Evolutionary conservation across 257 asterid genomes (phyloP).

Genomic region (Avicennia marina): DNA sequence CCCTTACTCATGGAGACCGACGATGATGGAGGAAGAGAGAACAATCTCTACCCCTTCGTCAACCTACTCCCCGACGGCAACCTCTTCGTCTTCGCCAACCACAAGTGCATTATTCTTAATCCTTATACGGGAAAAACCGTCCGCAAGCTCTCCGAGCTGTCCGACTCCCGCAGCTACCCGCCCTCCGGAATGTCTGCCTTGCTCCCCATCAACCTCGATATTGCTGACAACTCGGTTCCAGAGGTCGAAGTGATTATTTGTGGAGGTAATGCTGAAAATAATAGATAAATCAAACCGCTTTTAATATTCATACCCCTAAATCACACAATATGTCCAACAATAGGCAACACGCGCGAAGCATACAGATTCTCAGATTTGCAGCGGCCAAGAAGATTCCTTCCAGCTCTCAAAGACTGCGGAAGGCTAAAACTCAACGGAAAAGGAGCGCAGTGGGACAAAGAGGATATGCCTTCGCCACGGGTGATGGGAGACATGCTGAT

Average conservation of each 20-base stretch:
- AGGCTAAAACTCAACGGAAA: background rate
- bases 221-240: background rate
- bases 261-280: background rate
- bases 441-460: background rate
- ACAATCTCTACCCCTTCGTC: background rate
- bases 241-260: background rate
- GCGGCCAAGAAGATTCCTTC: background rate
- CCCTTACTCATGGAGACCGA: background rate
- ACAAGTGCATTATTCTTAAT: no score
- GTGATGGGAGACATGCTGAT: background rate
- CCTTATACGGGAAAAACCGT: no score
- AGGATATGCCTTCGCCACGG: background rate
- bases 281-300: no score
- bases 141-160: background rate
- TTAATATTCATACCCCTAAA: no score
- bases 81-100: background rate
- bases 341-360: no score
- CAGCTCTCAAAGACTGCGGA: background rate
- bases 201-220: background rate
- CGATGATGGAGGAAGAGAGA: background rate
- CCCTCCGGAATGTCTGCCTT: background rate
- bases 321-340: no score
- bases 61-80: background rate
- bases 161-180: background rate
- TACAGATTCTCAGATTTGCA: background rate